Evolutionary conservation across 192 early-diverging fungal species (phyloP), one percentile per base, ranked within the genome.

Genomic region (Hyaloraphidium curvatum): DNA sequence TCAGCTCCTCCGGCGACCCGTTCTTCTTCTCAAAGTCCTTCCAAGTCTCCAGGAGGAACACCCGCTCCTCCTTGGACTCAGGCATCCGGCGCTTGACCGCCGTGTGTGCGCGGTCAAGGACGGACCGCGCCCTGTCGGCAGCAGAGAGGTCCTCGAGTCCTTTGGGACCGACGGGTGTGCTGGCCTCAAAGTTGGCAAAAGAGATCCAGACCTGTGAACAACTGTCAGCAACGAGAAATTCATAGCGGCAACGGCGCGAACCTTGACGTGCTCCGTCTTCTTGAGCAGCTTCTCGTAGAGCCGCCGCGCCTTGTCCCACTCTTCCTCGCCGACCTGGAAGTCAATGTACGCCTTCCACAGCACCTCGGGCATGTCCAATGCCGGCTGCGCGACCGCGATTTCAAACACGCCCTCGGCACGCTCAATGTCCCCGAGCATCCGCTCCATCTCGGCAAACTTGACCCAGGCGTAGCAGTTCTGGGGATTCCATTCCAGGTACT

Each of bases 271-370:
- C 21, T 78, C 80, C 17, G 91, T 91, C 52, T 86, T 73, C 33
- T 81, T 58, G 55, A 99, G 63, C 41, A 99, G 62, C 3, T 88
- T 69, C 59, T 82, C 67, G 69, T 99, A 99, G 27, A 99, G 65
- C 1, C 56, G 57, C 30, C 91, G 67, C 0, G 85, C 86, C n/a
- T 73, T 69, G 0, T 65, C 70, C 63, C 77, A 89, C 68, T 95
- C 87, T 52, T 70, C 77, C 57, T 89, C 80, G 13, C 74, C 73
- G 29, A 79, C 76, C 58, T 95, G 90, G 69, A 95, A 92, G 59
- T 99, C 82, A 61, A 99, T 93, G 61, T 86, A 99, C 0, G 87
- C 80, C 65, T 95, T 99, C 95, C 95, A 99, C 39, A 99, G 62
- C 14, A 97, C 76, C 59, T 99, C 95, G 28, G 95, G 95, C 93